A percentile compares a stretch with the other conserved stretches of the same genome.
These are phyloP conservation scores for Moniliella sp. DNA, from an alignment of 1,284 basidiomycete species.

Conservation along the genomic window DNA sequence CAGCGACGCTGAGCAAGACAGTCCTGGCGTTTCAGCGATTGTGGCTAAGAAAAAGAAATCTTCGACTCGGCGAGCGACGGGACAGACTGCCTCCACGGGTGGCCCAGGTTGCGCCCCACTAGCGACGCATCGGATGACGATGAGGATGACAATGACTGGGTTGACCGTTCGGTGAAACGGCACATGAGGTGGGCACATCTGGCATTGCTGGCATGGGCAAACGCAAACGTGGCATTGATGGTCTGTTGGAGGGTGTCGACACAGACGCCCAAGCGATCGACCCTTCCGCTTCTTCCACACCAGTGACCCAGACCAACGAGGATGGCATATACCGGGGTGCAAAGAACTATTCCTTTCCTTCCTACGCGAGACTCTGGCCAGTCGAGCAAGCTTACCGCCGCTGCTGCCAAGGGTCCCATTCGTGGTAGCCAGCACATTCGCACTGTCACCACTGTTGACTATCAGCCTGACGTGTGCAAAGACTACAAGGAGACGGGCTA, in stretches of 20 bases:
- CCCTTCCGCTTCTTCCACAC: constrained; percentile 2
- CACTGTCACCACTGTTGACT: constrained; percentile 84
- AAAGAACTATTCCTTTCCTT: constrained; percentile 59
- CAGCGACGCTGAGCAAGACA: no score
- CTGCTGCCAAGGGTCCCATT: constrained; percentile 46
- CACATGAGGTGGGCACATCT: constrained; percentile 33
- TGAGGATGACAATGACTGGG: constrained; percentile 34
- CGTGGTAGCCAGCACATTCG: constrained; percentile 60
- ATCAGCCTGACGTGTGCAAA: constrained; percentile 96
- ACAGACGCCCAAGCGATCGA: constrained; percentile 5
- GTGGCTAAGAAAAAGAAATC: background rate
- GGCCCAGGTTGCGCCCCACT: background rate
- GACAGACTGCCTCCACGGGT: background rate
- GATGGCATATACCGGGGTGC: constrained; percentile 75
- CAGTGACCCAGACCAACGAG: constrained; percentile 9
- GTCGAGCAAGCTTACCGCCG: constrained; percentile 64
- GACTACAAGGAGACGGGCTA: constrained; percentile 99
- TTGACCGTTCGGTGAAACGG: constrained; percentile 45
- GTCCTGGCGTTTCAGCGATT: background rate
- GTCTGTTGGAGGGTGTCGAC: constrained; percentile 29
- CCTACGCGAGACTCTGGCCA: constrained; percentile 49
- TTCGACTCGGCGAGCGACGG: background rate
- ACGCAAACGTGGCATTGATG: background rate
- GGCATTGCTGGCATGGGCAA: constrained; percentile 4
- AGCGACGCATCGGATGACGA: background rate